Conservation (phyloP, 228 moss, liverwort and hornwort species). For the Sphagnum magellanicum region DNA sequence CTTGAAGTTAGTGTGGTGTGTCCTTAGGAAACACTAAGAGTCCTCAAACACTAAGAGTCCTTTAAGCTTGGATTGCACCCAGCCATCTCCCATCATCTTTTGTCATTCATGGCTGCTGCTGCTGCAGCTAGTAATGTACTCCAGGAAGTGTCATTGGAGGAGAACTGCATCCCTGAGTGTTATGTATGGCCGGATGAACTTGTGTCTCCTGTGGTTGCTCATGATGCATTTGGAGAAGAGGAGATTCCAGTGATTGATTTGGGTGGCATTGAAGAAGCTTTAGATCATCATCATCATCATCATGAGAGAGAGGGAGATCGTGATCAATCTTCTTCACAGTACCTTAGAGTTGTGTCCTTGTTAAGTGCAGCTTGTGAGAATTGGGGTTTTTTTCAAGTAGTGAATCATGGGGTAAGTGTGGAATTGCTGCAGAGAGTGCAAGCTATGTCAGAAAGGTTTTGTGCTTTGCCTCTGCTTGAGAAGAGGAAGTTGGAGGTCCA, state of each 20-base stretch:
- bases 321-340: not conserved
- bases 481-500: conserved; percentile 35
- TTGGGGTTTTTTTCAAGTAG: conserved; percentile 69
- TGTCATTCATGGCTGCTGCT: too few relatives aligned
- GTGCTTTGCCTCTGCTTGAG: conserved; percentile 33
- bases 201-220: conserved; percentile 11
- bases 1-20: too few relatives aligned
- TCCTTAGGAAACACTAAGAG: too few relatives aligned
- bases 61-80: too few relatives aligned
- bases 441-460: conserved; percentile 17
- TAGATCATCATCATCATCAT: not conserved
- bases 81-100: too few relatives aligned
- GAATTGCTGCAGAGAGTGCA: conserved; percentile 30
- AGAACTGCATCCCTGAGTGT: conserved; percentile 17
- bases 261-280: not conserved
- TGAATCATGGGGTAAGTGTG: conserved; percentile 49
- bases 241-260: conserved; percentile 31
- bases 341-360: not conserved
- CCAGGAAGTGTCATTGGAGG: conserved; percentile 14
- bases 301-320: not conserved
- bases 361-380: conserved; percentile 24
- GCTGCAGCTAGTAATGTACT: conserved; percentile 1
- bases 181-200: conserved; percentile 21
- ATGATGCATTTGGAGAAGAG: conserved; percentile 18
- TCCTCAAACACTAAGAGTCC: too few relatives aligned